Conservation (phyloP, 2,329 filamentous ascomycete species). For the Colletotrichum tropicicola region DNA sequence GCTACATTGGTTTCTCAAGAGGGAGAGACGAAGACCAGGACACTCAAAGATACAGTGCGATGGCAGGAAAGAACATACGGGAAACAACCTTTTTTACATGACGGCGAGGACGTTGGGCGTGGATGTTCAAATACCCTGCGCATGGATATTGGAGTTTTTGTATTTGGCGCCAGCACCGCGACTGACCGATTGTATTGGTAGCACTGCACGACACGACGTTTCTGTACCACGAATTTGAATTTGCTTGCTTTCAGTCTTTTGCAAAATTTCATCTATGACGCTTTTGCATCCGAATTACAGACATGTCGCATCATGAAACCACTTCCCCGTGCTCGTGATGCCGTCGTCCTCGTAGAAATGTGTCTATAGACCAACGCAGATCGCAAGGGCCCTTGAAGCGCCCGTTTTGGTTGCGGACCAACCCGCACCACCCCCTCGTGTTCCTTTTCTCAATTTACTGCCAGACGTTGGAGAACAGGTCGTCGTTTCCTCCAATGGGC, state of each 20-base stretch:
- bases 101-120: constrained; percentile 13
- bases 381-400: neutral
- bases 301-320: neutral
- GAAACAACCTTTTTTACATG: neutral
- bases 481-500: constrained; percentile 74
- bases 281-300: constrained; percentile 18
- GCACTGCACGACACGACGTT: neutral
- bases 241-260: constrained; percentile 8
- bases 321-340: neutral
- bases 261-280: constrained; percentile 17
- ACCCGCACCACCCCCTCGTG: no score
- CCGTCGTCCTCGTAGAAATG: neutral
- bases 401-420: neutral
- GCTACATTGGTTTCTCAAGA: no score
- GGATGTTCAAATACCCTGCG: constrained; percentile 29
- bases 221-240: neutral
- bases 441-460: no score
- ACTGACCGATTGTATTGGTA: neutral
- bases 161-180: neutral
- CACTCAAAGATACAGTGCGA: neutral
- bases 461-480: constrained; percentile 97
- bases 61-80: neutral
- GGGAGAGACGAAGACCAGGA: neutral
- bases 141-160: constrained; percentile 25
- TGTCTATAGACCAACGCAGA: constrained; percentile 2